Evolutionary conservation across 192 early-diverging fungal genomes (phyloP).

Genomic region (Linderina pennispora): DNA sequence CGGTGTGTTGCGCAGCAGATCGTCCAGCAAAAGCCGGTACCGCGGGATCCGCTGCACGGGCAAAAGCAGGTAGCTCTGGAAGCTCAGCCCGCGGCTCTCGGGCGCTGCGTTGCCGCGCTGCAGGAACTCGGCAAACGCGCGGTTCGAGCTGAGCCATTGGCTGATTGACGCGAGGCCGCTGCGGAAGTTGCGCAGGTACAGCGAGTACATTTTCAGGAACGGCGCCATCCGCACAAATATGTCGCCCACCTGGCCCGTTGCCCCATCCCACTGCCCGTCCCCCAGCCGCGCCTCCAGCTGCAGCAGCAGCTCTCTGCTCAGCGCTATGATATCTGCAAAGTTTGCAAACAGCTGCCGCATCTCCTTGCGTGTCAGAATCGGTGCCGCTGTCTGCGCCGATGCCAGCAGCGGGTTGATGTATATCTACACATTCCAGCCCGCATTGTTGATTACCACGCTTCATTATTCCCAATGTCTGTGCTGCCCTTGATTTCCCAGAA

Average conservation of each 20-base stretch:
- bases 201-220: constrained; percentile 50
- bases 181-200: constrained; percentile 52
- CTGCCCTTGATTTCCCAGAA: no score
- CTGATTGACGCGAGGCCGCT: constrained; percentile 41
- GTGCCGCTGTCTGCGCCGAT: constrained; percentile 29
- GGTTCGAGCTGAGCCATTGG: constrained; percentile 22
- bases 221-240: constrained; percentile 43
- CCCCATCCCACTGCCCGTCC: constrained; percentile 32
- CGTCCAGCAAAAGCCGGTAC: constrained; percentile 48
- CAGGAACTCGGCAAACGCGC: constrained; percentile 35
- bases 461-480: no score
- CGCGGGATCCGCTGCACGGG: constrained; percentile 47
- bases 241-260: constrained; percentile 37
- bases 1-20: constrained; percentile 50
- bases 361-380: constrained; percentile 49
- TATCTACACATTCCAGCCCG: constrained; percentile 24
- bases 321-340: constrained; percentile 54
- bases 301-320: constrained; percentile 52
- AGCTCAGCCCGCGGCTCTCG: constrained; percentile 42
- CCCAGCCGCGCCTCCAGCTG: constrained; percentile 55
- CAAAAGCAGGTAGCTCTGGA: constrained; percentile 50
- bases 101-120: constrained; percentile 29
- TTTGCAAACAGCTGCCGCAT: constrained; percentile 63
- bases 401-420: constrained; percentile 37
- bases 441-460: no score